These are phyloP conservation scores for Hyphopichia fennica DNA, from an alignment of 1,139 yeast species.

Conservation along the genomic window DNA sequence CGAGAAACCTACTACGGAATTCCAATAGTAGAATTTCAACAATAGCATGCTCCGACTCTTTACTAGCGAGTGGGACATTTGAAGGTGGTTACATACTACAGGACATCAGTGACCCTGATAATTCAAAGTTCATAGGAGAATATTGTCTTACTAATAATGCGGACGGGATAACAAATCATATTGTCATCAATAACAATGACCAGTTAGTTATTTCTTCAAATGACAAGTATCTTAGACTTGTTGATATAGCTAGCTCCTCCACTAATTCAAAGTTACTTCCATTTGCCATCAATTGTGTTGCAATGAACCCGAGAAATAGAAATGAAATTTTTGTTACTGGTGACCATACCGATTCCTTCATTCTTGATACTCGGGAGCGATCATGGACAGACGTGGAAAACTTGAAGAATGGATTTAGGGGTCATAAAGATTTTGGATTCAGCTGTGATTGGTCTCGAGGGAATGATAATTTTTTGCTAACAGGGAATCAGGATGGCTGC, in stretches of 20 bases:
- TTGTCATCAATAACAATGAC: slow-evolving; percentile 31
- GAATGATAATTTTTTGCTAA: slow-evolving; percentile 44
- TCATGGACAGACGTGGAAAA: slow-evolving; percentile 11
- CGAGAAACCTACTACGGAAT: slow-evolving; percentile 28
- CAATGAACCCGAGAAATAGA: slow-evolving; percentile 34
- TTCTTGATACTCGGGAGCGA: slow-evolving; percentile 43
- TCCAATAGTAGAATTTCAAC: slow-evolving; percentile 49
- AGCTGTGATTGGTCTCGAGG: slow-evolving; percentile 59
- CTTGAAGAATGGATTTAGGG: slow-evolving; percentile 23
- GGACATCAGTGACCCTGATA: slow-evolving; percentile 25
- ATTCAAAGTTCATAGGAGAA: slow-evolving; percentile 30
- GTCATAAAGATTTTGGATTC: slow-evolving; percentile 59
- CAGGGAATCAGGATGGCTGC: slow-evolving; percentile 65
- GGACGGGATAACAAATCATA: slow-evolving; percentile 60
- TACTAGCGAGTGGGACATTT: slow-evolving; percentile 55
- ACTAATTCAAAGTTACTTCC: slow-evolving; percentile 23
- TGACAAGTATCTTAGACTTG: slow-evolving; percentile 42
- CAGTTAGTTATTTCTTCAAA: slow-evolving; percentile 47
- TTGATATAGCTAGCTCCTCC: slow-evolving; percentile 32
- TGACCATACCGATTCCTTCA: slow-evolving; percentile 43
- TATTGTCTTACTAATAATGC: slow-evolving; percentile 40
- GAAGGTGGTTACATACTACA: slow-evolving; percentile 51
- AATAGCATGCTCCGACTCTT: slow-evolving; percentile 41
- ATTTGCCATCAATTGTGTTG: slow-evolving; percentile 55
- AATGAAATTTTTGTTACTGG: slow-evolving; percentile 51